Conservation (phyloP, 306 rosid genomes). For the Inga oerstediana region DNA sequence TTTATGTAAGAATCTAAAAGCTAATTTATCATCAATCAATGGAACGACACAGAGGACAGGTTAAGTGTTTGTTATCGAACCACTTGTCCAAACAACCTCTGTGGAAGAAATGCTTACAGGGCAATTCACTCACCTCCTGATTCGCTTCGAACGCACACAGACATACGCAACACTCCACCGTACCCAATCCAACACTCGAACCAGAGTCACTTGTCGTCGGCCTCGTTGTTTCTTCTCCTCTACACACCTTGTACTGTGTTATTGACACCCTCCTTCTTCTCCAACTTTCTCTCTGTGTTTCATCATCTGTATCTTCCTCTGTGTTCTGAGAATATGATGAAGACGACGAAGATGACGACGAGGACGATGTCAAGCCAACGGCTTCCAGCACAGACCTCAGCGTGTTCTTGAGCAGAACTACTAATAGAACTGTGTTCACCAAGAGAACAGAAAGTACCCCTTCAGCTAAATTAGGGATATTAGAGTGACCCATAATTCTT, state of each 20-base stretch:
- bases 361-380: constrained; percentile 27
- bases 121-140: constrained; percentile 75
- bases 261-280: constrained; percentile 46
- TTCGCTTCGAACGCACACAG: constrained; percentile 66
- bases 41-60: constrained; percentile 90
- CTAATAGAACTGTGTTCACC: constrained; percentile 63
- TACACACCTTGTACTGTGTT: constrained; percentile 46
- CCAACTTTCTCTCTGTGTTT: neutral
- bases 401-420: constrained; percentile 64
- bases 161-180: constrained; percentile 75
- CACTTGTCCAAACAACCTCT: constrained; percentile 73
- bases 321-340: constrained; percentile 7
- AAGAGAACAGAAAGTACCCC: constrained; percentile 66
- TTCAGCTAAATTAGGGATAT: constrained; percentile 55
- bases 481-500: constrained; percentile 71
- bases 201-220: neutral
- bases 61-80: constrained; percentile 60
- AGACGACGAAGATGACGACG: neutral
- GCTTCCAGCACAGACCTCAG: constrained; percentile 61
- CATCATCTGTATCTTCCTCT: constrained; percentile 41
- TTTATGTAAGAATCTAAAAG: neutral
- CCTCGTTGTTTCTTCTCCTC: neutral
- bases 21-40: constrained; percentile 1
- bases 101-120: constrained; percentile 87
- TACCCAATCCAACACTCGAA: neutral